A percentile compares a stretch with the other conserved stretches of the same genome.
These are phyloP conservation scores for Ceratocystis destructans DNA, from an alignment of 2,329 filamentous ascomycete species.

Conservation along the genomic window DNA sequence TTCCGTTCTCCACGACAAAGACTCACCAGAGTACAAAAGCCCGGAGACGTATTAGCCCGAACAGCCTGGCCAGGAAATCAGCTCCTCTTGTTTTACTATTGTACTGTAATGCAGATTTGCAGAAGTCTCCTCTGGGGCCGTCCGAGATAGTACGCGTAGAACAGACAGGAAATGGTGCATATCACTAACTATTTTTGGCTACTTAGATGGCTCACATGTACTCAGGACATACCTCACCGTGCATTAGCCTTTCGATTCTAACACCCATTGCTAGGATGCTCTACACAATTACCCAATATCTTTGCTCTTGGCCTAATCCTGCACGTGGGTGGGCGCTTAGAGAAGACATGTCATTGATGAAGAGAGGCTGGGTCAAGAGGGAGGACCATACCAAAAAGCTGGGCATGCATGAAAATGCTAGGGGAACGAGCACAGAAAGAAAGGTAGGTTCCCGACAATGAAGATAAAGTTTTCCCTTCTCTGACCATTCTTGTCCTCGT, in stretches of 20 bases:
- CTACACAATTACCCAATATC: neutral
- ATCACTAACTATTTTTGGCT: neutral
- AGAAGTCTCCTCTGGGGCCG: too few species aligned
- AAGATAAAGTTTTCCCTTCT: neutral
- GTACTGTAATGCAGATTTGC: too few species aligned
- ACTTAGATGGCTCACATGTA: neutral
- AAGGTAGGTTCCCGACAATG: neutral
- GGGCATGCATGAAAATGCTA: neutral
- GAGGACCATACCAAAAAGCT: neutral
- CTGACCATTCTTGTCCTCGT: neutral
- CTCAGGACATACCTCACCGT: neutral
- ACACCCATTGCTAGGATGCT: neutral
- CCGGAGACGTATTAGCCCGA: too few species aligned
- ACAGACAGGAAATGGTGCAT: too few species aligned
- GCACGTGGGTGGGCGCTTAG: constrained; percentile 3
- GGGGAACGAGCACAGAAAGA: neutral
- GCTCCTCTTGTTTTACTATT: too few species aligned
- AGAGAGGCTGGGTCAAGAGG: neutral
- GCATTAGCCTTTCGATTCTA: neutral
- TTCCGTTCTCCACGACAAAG: too few species aligned
- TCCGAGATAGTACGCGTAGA: too few species aligned
- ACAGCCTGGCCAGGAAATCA: too few species aligned
- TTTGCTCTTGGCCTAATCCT: constrained; percentile 1
- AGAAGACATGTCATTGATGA: constrained; percentile 5
- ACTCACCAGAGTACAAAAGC: too few species aligned